Evolutionary conservation across 2,329 filamentous ascomycete species (phyloP).

Genomic region (Lasiodiplodia gonubiensis): DNA sequence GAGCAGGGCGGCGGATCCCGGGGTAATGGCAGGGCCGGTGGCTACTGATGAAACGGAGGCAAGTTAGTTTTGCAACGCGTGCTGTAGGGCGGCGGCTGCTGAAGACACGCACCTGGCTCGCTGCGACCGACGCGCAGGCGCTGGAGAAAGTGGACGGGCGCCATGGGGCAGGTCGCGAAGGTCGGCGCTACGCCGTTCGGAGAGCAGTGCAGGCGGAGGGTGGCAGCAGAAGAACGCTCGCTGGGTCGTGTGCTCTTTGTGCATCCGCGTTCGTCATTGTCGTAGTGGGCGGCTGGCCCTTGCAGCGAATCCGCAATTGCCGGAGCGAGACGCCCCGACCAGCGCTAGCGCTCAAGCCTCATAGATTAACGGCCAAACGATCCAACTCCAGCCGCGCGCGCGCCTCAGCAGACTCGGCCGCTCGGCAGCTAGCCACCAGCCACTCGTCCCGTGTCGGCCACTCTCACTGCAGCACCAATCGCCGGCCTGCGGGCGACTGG

Average conservation of each 20-base stretch:
- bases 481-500: background rate
- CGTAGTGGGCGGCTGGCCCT: conserved; percentile 6
- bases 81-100: conserved; percentile 7
- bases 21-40: conserved; percentile 44
- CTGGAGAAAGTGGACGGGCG: conserved; percentile 42
- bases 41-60: conserved; percentile 40
- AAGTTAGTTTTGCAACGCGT: background rate
- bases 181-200: conserved; percentile 19
- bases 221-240: conserved; percentile 6
- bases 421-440: conserved; percentile 4
- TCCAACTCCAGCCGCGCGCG: background rate
- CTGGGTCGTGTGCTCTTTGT: conserved; percentile 18
- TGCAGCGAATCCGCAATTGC: conserved; percentile 20
- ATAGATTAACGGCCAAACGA: background rate
- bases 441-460: background rate
- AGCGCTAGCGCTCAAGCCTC: background rate
- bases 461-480: conserved; percentile 7
- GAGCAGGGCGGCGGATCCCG: conserved; percentile 43
- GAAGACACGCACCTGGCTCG: conserved; percentile 39
- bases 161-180: conserved; percentile 35
- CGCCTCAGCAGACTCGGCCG: background rate
- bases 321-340: conserved; percentile 19
- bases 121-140: conserved; percentile 42
- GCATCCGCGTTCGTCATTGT: conserved; percentile 22
- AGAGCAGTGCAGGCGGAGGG: conserved; percentile 20